These are phyloP conservation scores for Pichia sp. DNA, from an alignment of 1,139 yeast species.

Conservation along the genomic window DNA sequence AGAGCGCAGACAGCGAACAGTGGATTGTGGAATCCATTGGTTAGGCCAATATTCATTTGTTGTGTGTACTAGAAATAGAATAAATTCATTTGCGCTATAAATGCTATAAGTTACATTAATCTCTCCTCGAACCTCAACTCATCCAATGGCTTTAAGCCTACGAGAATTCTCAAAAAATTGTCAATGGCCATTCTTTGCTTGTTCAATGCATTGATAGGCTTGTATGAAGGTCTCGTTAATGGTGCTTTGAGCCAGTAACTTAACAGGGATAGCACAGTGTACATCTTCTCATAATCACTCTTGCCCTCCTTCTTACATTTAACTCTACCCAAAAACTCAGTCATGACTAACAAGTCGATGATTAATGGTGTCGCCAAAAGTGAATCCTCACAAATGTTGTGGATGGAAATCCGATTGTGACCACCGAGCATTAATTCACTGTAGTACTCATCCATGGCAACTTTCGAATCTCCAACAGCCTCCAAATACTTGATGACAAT, in stretches of 20 bases:
- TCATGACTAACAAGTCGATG: constrained; percentile 81
- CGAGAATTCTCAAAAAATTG: constrained; percentile 81
- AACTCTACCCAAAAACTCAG: constrained; percentile 86
- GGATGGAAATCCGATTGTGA: constrained; percentile 87
- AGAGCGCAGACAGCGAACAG: no score
- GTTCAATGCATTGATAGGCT: constrained; percentile 88
- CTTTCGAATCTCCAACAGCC: constrained; percentile 95
- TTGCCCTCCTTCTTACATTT: constrained; percentile 54
- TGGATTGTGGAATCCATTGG: no score
- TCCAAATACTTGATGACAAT: constrained; percentile 91
- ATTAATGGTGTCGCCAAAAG: constrained; percentile 91
- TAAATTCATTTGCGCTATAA: no score
- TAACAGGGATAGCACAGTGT: constrained; percentile 80
- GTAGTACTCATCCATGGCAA: constrained; percentile 97
- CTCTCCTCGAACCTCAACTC: constrained; percentile 95
- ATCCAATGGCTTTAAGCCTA: constrained; percentile 84
- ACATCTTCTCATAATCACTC: constrained; percentile 52
- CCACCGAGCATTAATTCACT: constrained; percentile 97
- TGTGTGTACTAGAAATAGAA: no score
- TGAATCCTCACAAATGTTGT: constrained; percentile 95
- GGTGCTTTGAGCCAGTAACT: constrained; percentile 98
- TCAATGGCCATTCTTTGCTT: constrained; percentile 92
- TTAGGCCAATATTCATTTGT: no score
- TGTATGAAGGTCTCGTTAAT: constrained; percentile 81
- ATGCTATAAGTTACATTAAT: constrained; percentile 35